These are phyloP conservation scores for Astrephomene gubernaculifera DNA, from an alignment of 139 green algal species.

Conservation along the genomic window DNA sequence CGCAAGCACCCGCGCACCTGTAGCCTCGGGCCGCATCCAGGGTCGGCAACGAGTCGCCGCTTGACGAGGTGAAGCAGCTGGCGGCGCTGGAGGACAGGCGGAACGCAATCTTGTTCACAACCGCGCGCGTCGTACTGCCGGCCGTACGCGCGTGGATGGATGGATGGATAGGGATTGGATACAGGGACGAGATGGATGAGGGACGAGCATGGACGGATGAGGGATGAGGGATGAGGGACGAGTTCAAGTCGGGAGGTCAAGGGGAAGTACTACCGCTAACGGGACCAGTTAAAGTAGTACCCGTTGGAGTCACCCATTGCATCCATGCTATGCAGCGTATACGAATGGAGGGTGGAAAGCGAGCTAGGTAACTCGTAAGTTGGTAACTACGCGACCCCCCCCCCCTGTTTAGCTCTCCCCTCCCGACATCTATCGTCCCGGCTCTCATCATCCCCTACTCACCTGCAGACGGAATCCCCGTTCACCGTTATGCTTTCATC, in stretches of 20 bases:
- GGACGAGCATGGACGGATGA: neutral
- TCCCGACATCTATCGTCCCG: neutral
- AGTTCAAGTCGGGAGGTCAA: no score
- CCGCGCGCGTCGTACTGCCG: neutral
- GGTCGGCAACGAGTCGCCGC: neutral
- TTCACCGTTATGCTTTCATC: neutral
- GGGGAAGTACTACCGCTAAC: no score
- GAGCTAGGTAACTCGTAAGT: neutral
- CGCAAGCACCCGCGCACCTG: neutral
- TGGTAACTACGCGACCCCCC: neutral
- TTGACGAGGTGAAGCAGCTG: neutral
- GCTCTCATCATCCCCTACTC: neutral
- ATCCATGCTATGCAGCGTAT: no score
- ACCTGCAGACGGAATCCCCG: neutral
- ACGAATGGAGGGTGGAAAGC: no score
- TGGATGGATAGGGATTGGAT: neutral
- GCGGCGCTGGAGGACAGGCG: neutral
- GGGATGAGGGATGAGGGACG: no score
- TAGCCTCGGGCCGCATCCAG: slow-evolving; percentile 6
- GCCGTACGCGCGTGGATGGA: no score
- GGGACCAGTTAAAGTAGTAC: no score
- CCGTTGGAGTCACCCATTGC: no score
- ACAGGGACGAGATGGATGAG: neutral
- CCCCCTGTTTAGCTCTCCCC: neutral
- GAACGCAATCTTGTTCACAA: slow-evolving; percentile 36